These are phyloP conservation scores for Coelastrella sp. DNA, from an alignment of 139 green algal genomes.

Conservation along the genomic window DNA sequence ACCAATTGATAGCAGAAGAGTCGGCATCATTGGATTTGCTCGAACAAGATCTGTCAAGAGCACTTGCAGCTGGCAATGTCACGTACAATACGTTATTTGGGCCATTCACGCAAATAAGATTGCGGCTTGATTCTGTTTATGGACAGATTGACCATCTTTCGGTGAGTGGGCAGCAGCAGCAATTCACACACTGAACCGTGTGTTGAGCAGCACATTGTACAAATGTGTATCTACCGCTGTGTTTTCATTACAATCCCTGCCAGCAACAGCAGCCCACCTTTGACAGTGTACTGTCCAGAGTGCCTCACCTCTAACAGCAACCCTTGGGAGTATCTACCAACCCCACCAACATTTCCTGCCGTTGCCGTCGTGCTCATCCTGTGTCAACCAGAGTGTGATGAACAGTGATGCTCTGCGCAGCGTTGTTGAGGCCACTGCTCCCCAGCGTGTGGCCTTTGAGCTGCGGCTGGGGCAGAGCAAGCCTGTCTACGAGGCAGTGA, in stretches of 20 bases:
- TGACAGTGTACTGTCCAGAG: too few species aligned
- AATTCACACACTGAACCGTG: too few species aligned
- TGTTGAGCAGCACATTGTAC: too few species aligned
- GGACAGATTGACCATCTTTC: conserved; percentile 9
- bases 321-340: not conserved
- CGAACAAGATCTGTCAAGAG: conserved; percentile 7
- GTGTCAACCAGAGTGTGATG: conserved; percentile 7
- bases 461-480: conserved; percentile 77
- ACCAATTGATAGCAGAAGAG: conserved; percentile 38
- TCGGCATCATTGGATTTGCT: not conserved
- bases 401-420: conserved; percentile 75
- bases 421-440: conserved; percentile 85
- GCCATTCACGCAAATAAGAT: conserved; percentile 13
- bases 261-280: too few species aligned
- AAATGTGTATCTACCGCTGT: too few species aligned
- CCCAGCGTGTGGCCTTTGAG: conserved; percentile 75
- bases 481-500: conserved; percentile 81
- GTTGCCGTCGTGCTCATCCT: not conserved
- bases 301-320: not conserved
- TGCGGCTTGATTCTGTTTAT: conserved; percentile 1
- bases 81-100: conserved; percentile 18
- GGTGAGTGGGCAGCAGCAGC: not conserved
- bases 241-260: too few species aligned
- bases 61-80: not conserved
- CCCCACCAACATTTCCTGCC: not conserved